These are phyloP conservation scores for Macaranga tanarius DNA, from an alignment of 441 rosid genomes.

Conservation along the genomic window DNA sequence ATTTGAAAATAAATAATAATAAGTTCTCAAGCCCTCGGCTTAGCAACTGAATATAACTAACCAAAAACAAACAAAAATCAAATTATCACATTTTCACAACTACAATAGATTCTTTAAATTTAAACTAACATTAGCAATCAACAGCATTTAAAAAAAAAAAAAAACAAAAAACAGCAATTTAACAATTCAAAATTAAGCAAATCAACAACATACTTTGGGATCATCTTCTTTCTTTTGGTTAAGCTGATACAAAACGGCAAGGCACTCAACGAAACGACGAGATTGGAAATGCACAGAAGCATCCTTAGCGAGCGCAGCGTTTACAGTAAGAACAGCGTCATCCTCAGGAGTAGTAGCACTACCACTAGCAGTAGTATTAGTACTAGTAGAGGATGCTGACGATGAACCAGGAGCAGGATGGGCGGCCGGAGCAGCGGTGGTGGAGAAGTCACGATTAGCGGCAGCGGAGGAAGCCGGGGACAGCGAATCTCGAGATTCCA, in stretches of 20 bases:
- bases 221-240: slow-evolving; percentile 64
- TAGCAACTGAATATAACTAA: background rate
- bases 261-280: slow-evolving; percentile 63
- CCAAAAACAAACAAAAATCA: background rate
- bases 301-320: slow-evolving; percentile 68
- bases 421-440: slow-evolving; percentile 20
- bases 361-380: too few species aligned
- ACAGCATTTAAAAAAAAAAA: background rate
- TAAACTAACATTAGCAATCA: background rate
- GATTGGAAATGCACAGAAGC: slow-evolving; percentile 73
- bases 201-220: slow-evolving; percentile 57
- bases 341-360: slow-evolving; percentile 35
- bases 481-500: slow-evolving; percentile 78
- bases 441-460: slow-evolving; percentile 30
- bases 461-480: slow-evolving; percentile 20
- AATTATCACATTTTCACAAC: too few species aligned
- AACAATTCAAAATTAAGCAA: background rate
- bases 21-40: too few species aligned
- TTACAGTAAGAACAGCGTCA: slow-evolving; percentile 46
- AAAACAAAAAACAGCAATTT: background rate
- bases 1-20: too few species aligned
- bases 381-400: background rate
- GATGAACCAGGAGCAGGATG: slow-evolving; percentile 9
- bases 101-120: background rate
- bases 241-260: slow-evolving; percentile 68